phyloP scores from a whole-genome alignment of 805 yeast species.

The Cyberlindnera mrakii region DNA sequence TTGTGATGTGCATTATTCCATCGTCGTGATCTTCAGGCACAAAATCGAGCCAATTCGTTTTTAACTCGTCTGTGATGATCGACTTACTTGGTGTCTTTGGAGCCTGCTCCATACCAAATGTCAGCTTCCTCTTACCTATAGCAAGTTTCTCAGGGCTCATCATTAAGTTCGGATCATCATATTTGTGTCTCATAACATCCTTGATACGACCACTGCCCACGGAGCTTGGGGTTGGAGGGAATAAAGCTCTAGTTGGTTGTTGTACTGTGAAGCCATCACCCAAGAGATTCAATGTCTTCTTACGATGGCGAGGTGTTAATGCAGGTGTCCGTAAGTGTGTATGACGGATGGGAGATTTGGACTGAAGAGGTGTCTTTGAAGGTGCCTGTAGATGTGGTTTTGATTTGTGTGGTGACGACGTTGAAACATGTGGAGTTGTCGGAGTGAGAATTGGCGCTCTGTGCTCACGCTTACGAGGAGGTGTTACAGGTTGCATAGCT shows the following conservation, averaged over 20 bases:
- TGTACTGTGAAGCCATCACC: slow-evolving; percentile 7
- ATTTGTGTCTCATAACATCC: not conserved
- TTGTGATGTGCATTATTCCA: slow-evolving; percentile 18
- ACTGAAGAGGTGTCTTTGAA: slow-evolving; percentile 14
- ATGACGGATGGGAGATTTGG: slow-evolving; percentile 3
- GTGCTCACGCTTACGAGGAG: not conserved
- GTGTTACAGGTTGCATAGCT: not conserved
- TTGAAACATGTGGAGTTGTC: not conserved
- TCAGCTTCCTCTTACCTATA: slow-evolving; percentile 9
- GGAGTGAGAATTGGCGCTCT: not conserved
- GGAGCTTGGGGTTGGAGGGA: slow-evolving; percentile 27
- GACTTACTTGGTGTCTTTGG: slow-evolving; percentile 29
- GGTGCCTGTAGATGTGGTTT: not conserved
- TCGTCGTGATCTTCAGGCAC: slow-evolving; percentile 9
- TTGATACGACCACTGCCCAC: slow-evolving; percentile 23
- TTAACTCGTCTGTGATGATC: slow-evolving; percentile 27
- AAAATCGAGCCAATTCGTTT: slow-evolving; percentile 29
- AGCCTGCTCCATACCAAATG: slow-evolving; percentile 7
- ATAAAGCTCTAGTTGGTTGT: slow-evolving; percentile 15
- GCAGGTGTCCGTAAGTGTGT: slow-evolving; percentile 16
- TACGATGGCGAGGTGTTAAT: slow-evolving; percentile 21
- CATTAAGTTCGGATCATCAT: too few species aligned
- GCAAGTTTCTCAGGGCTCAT: too few species aligned
- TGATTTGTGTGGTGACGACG: not conserved
- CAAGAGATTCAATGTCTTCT: slow-evolving; percentile 7